Evolutionary conservation across 148 eudicot species (phyloP), one percentile per base, ranked within the genome.

Genomic region (Cornus kousa): DNA sequence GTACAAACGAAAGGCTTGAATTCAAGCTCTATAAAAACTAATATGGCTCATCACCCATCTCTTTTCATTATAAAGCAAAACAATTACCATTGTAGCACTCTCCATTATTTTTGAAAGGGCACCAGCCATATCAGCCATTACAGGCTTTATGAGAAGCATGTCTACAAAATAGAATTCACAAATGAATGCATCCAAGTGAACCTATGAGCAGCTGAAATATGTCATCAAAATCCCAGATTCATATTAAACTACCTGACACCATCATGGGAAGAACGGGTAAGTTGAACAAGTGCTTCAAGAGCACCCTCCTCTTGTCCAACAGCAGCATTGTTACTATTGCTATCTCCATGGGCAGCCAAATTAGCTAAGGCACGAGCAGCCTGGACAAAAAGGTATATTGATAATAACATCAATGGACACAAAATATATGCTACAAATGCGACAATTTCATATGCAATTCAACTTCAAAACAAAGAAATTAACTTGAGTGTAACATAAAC

Each of bases 301-400:
- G 99, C 91, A 82, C 99, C 99, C 28, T 94, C 90, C 83, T 96
- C 99, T 85, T 88, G 95, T 80, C 99, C 99, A 78, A 96, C 94
- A 78, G 94, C 95, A 70, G 98, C 91, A 91, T 93, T 96, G 71
- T 92, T 96, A 77, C 76, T 89, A 62, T 96, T 96, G 91, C 89
- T 96, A 80, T 96, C 99, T 55, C 99, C 99, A 83, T 96, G 98
- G 82, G 99, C 98, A 67, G 98, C 99, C 89, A 96, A 83, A 87
- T 93, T 96, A 53, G 98, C 99, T 82, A 96, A 84, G 28, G 99
- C 99, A 77, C 99, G 95, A 84, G 99, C 98, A 78, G 99, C 97
- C 99, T 96, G 83, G 40, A 87, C 55, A 73, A 79, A 74, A 69
- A 53, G 35, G 11, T 39, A 20, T 17, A 75, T 32, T n/a, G 19